Conservation (phyloP, 2,329 filamentous ascomycete genomes). For the Ilyonectria mors-panacis region DNA sequence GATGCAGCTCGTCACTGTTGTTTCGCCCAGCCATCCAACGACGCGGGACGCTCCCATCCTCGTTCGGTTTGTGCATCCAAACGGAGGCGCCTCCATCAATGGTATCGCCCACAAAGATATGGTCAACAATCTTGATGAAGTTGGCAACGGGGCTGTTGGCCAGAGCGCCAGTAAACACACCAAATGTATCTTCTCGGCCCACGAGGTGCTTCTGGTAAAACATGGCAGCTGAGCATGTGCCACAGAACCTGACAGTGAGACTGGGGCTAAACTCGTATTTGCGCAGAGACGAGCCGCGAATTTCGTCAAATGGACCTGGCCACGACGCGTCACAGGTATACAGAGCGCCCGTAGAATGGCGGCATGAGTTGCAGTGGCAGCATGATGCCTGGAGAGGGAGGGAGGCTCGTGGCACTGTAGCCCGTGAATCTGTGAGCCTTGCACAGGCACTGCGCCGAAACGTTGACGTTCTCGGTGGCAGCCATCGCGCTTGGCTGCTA, state of each 20-base stretch:
- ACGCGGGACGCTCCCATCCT: conserved; percentile 43
- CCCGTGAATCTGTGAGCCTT: conserved; percentile 57
- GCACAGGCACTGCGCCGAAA: conserved; percentile 61
- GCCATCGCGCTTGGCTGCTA: not conserved
- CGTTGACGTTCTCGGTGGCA: not conserved
- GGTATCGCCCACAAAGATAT: conserved; percentile 66
- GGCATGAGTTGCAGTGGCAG: conserved; percentile 68
- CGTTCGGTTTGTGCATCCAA: conserved; percentile 59
- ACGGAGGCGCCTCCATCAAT: conserved; percentile 65
- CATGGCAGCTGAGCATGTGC: conserved; percentile 59
- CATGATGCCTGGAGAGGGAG: conserved; percentile 59
- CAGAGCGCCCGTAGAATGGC: conserved; percentile 62
- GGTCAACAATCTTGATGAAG: conserved; percentile 53
- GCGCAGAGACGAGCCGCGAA: conserved; percentile 48
- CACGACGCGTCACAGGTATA: conserved; percentile 45
- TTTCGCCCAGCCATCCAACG: conserved; percentile 46
- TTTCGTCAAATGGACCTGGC: conserved; percentile 36
- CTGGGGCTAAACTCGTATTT: conserved; percentile 55
- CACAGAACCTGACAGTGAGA: conserved; percentile 58
- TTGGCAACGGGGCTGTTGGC: conserved; percentile 44
- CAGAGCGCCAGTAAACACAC: conserved; percentile 58
- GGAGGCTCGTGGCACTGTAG: conserved; percentile 48
- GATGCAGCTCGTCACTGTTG: conserved; percentile 48
- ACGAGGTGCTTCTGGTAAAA: conserved; percentile 54
- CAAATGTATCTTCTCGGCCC: conserved; percentile 30